Evolutionary conservation across 2,329 filamentous ascomycete species (phyloP).

Genomic region (Dactylellina drechsleri): DNA sequence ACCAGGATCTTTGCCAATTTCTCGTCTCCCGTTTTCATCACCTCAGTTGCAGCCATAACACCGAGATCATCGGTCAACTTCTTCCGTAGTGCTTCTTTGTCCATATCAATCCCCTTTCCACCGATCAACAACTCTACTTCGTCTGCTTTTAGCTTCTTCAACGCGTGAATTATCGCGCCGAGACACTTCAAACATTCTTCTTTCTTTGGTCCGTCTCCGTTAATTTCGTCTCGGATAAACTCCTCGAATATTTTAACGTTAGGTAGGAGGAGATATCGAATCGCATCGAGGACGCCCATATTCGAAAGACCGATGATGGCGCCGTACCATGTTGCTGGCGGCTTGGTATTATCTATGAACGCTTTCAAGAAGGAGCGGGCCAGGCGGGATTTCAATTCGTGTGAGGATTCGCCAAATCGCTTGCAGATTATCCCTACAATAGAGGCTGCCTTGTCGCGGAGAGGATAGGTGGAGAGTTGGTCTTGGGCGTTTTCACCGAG

Average conservation of each 20-base stretch:
- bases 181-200: slow-evolving; percentile 72
- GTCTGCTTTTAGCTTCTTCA: slow-evolving; percentile 68
- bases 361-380: slow-evolving; percentile 92
- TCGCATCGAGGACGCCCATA: slow-evolving; percentile 75
- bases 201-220: slow-evolving; percentile 67
- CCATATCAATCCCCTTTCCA: slow-evolving; percentile 35
- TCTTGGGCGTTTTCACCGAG: slow-evolving; percentile 66
- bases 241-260: slow-evolving; percentile 74
- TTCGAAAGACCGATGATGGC: slow-evolving; percentile 82
- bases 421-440: slow-evolving; percentile 80
- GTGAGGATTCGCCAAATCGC: slow-evolving; percentile 83
- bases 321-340: slow-evolving; percentile 86
- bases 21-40: slow-evolving; percentile 42
- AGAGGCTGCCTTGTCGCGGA: slow-evolving; percentile 85
- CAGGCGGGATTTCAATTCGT: slow-evolving; percentile 84
- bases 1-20: slow-evolving; percentile 45
- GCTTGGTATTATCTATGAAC: slow-evolving; percentile 86
- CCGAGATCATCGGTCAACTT: slow-evolving; percentile 40
- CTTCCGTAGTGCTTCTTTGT: slow-evolving; percentile 32
- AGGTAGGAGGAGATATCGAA: slow-evolving; percentile 73
- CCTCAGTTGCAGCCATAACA: slow-evolving; percentile 22
- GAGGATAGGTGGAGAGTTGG: slow-evolving; percentile 69
- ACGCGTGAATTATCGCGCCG: slow-evolving; percentile 67
- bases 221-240: slow-evolving; percentile 69
- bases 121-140: slow-evolving; percentile 51